A percentile compares a stretch with the other conserved stretches of the same genome.
Conservation (phyloP, 768 basidiomycete species). For the Podaxis carcinomalis region DNA sequence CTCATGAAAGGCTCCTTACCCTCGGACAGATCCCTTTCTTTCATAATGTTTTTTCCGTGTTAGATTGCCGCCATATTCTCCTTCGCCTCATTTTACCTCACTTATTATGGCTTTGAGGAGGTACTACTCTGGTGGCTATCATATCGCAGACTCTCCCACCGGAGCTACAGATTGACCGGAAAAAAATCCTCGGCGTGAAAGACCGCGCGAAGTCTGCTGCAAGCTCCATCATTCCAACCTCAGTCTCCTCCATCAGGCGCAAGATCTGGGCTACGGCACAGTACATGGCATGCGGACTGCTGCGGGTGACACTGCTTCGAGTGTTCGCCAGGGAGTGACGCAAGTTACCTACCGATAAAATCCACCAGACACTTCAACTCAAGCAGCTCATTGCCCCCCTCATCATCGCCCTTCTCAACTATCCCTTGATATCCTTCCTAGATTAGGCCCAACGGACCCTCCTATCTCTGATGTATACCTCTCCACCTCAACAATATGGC, state of each 20-base stretch:
- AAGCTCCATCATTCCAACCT: not conserved
- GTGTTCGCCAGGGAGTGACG: not conserved
- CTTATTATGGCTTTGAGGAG: not conserved
- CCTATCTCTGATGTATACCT: conserved; percentile 34
- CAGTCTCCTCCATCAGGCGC: not conserved
- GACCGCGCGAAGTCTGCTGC: not conserved
- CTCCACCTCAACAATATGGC: conserved; percentile 49
- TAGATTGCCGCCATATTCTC: conserved; percentile 21
- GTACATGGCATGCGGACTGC: not conserved
- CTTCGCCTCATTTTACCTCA: conserved; percentile 17
- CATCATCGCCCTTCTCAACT: conserved; percentile 21
- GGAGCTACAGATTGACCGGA: conserved; percentile 1
- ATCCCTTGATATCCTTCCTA: conserved; percentile 25
- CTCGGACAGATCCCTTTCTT: conserved; percentile 21
- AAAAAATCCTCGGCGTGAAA: not conserved
- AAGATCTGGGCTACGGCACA: not conserved
- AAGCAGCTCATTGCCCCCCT: conserved; percentile 21
- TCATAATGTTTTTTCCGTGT: conserved; percentile 29
- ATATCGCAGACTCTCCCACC: conserved; percentile 9
- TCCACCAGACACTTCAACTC: conserved; percentile 5
- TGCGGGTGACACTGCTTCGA: not conserved
- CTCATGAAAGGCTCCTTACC: conserved; percentile 20
- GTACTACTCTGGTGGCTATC: not conserved
- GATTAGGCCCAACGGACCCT: conserved; percentile 26
- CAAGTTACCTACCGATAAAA: not conserved